Evolutionary conservation across 1,284 basidiomycete species (phyloP), one percentile per base, ranked within the genome.

Genomic region (Pseudozyma sp.): DNA sequence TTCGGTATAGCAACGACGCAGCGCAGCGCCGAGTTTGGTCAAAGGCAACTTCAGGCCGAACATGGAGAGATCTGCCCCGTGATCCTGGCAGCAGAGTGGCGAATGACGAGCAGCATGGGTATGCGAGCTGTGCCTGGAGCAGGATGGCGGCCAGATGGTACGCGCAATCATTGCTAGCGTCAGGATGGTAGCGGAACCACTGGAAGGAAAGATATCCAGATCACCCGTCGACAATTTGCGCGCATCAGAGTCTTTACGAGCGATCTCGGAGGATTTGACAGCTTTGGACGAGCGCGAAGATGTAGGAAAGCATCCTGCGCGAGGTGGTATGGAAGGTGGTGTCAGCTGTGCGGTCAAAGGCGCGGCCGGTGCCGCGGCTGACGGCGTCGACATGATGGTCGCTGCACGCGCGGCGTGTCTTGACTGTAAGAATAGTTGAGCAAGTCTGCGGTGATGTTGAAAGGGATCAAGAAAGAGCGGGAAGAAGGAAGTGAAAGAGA

Each of bases 251-350:
- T 31, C 25, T 31, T 31, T 3, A 31, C 25, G 25, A 31, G 25
- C 25, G 25, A 31, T 31, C 25, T 31, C 25, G 6, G 25, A 31
- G 6, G 25, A 31, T 31, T 31, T 31, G 25, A 6, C 25, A 31
- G 25, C 25, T 31, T 31, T 31, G n/a, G 57, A 12, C 14, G 40
- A 36, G 19, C 54, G 59, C 18, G 65, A 67, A 8, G 65, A 43
- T 14, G 65, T 61, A 11, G 65, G 65, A 25, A 60, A 67, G 54
- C 65, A 67, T 7, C 49, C 35, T 1, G 48, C 39, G n/a, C 38
- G 51, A n/a, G 14, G 19, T 13, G 31, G 40, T 14, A n/a, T 16
- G 3, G 48, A 44, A 3, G 45, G 44, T 16, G 40, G 10, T 14
- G 45, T 4, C 3, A 16, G 10, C 18, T 39, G 10, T 13, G 19